Evolutionary conservation across 2,329 filamentous ascomycete species (phyloP).

Genomic region (Eurotiales sp.): DNA sequence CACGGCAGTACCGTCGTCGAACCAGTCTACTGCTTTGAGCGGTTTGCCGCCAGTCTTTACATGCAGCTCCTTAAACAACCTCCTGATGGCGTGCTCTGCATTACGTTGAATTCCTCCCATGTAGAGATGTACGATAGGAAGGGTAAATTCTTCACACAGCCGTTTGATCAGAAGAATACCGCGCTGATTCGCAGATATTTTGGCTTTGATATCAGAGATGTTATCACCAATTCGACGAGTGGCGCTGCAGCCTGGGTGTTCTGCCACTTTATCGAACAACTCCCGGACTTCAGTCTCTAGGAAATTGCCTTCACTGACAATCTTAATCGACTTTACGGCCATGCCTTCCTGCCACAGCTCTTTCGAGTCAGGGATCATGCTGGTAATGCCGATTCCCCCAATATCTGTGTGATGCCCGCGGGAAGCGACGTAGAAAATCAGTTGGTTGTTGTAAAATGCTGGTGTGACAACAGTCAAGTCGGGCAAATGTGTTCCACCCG

Average conservation of each 20-base stretch:
- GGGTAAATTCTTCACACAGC: conserved; percentile 69
- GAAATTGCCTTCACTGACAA: conserved; percentile 69
- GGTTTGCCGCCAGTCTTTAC: conserved; percentile 64
- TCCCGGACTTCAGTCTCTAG: conserved; percentile 68
- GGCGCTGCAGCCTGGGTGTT: conserved; percentile 68
- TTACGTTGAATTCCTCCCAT: conserved; percentile 76
- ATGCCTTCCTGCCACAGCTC: conserved; percentile 57
- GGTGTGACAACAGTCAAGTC: conserved; percentile 76
- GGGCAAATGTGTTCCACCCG: conserved; percentile 75
- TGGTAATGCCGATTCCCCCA: conserved; percentile 69
- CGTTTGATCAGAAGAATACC: conserved; percentile 69
- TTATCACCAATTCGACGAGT: conserved; percentile 74
- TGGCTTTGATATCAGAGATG: conserved; percentile 75
- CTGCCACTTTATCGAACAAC: conserved; percentile 65
- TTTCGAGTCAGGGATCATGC: conserved; percentile 55
- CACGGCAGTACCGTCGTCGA: conserved; percentile 76
- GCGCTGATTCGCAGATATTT: conserved; percentile 77
- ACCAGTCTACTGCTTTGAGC: conserved; percentile 67
- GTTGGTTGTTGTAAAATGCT: conserved; percentile 67
- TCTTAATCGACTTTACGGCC: conserved; percentile 57
- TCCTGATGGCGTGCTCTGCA: conserved; percentile 67
- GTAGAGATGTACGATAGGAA: conserved; percentile 70
- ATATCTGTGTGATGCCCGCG: conserved; percentile 76
- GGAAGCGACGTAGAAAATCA: conserved; percentile 75
- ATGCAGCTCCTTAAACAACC: conserved; percentile 68